These are phyloP conservation scores for Annona cherimola DNA, from an alignment of 164 flowering plant genomes.

Conservation along the genomic window DNA sequence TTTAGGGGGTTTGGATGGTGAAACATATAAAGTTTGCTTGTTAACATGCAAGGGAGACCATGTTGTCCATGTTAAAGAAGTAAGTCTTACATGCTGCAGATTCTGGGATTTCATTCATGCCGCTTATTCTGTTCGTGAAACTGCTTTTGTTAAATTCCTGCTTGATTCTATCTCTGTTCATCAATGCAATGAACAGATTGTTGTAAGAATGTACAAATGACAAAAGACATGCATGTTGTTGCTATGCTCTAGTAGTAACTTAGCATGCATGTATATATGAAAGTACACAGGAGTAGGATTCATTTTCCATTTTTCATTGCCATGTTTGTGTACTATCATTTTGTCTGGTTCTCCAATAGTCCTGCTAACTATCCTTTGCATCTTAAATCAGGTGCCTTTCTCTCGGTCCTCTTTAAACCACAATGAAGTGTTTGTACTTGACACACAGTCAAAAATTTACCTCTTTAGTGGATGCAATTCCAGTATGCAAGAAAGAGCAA, in stretches of 20 bases:
- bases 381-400: conserved; percentile 56
- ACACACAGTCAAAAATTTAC: conserved; percentile 60
- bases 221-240: too few relatives aligned
- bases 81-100: conserved; percentile 19
- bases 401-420: conserved; percentile 64
- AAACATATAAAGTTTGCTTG: conserved; percentile 37
- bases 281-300: too few relatives aligned
- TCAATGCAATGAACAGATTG: too few relatives aligned
- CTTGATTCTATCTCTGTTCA: too few relatives aligned
- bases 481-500: conserved; percentile 65
- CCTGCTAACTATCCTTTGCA: background rate
- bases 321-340: too few relatives aligned
- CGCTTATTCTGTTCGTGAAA: background rate
- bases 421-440: conserved; percentile 61
- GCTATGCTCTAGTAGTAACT: too few relatives aligned
- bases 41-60: conserved; percentile 66
- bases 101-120: background rate
- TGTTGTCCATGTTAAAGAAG: conserved; percentile 61
- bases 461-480: conserved; percentile 70
- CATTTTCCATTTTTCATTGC: too few relatives aligned
- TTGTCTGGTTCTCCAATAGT: too few relatives aligned
- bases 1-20: conserved; percentile 19
- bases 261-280: too few relatives aligned
- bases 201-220: too few relatives aligned
- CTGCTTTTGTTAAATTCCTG: background rate